Evolutionary conservation across 768 basidiomycete species (phyloP), one percentile per base, ranked within the genome.

Genomic region (Suillus lakei): DNA sequence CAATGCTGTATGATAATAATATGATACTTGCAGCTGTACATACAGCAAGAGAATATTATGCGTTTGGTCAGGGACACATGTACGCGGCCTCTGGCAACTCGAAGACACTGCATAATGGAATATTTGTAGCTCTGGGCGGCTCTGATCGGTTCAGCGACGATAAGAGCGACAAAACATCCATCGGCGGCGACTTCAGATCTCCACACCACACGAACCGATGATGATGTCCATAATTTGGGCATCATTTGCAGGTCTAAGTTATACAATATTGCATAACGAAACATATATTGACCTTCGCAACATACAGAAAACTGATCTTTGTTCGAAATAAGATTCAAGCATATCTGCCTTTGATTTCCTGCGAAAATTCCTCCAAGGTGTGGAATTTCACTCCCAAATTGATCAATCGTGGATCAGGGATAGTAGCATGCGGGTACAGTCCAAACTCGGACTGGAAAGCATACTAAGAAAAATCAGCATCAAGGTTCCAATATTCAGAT

Each of bases 341-440:
- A 59, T 28, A 73, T 60, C 69, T 67, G 58, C 65, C 65, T 67
- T 73, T 72, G 39, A 71, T n/a, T 38, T 50, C 69, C 34, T 69
- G 73, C 16, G 23, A 65, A 46, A 74, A 65, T 32, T 7, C 38
- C 30, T 67, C 60, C 53, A 69, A 68, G 0, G 73, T 70, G 43
- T 72, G 65, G 61, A 76, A 72, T 39, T 69, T 73, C 44, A 73
- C 74, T 21, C 71, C 75, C 10, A 76, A 66, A 23, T 64, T 66
- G 26, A 70, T 69, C 60, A 76, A 61, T 46, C 70, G 74, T 43
- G 69, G 70, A 61, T 76, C 76, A 0, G 75, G 74, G 46, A 74
- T 66, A 26, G 39, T 21, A 1, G 67, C 26, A 32, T 69, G 44
- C 2, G 61, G 53, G 59, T 72, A 74, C 34, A 74, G 48, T 36